A percentile compares a stretch with the other conserved stretches of the same genome.
Conservation (phyloP, 192 early-diverging fungal genomes). For the Coemansia sp. region DNA sequence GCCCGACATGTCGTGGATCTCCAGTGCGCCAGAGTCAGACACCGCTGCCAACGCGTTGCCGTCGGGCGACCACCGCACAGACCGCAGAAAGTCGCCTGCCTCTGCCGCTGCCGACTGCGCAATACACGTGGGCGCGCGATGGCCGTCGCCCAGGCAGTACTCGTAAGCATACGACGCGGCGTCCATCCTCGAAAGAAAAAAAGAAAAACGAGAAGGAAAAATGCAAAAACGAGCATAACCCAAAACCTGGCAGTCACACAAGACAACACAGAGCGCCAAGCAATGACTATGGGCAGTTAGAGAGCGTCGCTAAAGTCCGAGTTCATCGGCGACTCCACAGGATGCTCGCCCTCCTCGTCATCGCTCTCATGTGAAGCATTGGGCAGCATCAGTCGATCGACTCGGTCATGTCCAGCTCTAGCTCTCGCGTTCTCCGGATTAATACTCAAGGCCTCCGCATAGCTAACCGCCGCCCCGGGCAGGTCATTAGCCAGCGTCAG, state of each 20-base stretch:
- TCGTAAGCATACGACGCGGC: constrained; percentile 20
- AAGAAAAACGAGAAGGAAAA: background rate
- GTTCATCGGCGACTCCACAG: background rate
- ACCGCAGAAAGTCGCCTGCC: constrained; percentile 15
- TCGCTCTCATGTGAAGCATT: constrained; percentile 9
- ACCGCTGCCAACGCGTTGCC: constrained; percentile 34
- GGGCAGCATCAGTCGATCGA: constrained; percentile 52
- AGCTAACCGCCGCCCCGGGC: constrained; percentile 43
- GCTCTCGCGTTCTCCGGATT: constrained; percentile 47
- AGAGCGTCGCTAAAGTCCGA: constrained; percentile 31
- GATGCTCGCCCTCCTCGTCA: constrained; percentile 12
- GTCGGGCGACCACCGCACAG: constrained; percentile 50
- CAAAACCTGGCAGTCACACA: too few species aligned
- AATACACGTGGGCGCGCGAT: constrained; percentile 8
- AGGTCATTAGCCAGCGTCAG: constrained; percentile 52
- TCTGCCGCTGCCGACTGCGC: constrained; percentile 11
- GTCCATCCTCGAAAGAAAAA: too few species aligned
- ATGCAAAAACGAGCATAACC: background rate
- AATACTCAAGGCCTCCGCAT: constrained; percentile 36
- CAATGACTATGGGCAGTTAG: constrained; percentile 7
- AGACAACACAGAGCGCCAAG: background rate
- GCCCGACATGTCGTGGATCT: constrained; percentile 20
- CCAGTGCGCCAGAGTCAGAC: constrained; percentile 31
- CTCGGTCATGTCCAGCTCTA: constrained; percentile 33
- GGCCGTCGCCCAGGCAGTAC: constrained; percentile 6